Base-by-base conservation (phyloP, 441 rosid genomes). In the Mallotus japonicus region DNA sequence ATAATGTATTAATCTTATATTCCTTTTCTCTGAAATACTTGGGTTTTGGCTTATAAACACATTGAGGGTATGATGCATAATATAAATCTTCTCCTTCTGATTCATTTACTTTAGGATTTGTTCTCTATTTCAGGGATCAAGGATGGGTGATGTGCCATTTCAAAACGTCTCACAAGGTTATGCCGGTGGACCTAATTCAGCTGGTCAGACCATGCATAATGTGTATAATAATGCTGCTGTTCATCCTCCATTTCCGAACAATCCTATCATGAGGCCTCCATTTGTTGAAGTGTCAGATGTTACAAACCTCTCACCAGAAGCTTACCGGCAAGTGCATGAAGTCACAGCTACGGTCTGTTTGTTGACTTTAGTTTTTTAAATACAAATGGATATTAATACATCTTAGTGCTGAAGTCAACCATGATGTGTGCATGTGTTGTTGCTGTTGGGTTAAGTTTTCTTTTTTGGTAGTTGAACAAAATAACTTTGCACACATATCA, bases 291-390 rank as follows among this genome's bases (percentile, higher is more conserved):
- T 85, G 61, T 67, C 85, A 47, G 94, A 88, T 79, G 73, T 75
- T 64, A 12, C 77, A 62, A 80, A 79, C 76, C 81, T 88, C 62
- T 86, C 97, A 9, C 80, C 99, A 73, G 97, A 92, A 78, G 83
- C 75, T 63, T 94, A 92, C 77, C 69, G 92, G 62, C 88, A 83
- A 75, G 92, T 86, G 71, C 99, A 94, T 78, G 97, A 94, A 90
- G 90, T 94, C 78, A 81, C 92, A 68, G 89, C 92, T 73, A 90
- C 85, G 83, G 99, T 94, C 56, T 71, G 91, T 85, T 63, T 49
- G 51, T 74, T 70, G 65, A 37, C 77, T 70, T 77, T 53, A 16
- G 72, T 24, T 44, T 9, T 12, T 65, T 56, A 13, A 37, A 66
- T 55, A 51, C 34, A 6, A 28, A 65, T 69, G 49, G 40, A 40